Evolutionary conservation across 345 rosid species (phyloP).

Genomic region (Hirschfeldia incana): DNA sequence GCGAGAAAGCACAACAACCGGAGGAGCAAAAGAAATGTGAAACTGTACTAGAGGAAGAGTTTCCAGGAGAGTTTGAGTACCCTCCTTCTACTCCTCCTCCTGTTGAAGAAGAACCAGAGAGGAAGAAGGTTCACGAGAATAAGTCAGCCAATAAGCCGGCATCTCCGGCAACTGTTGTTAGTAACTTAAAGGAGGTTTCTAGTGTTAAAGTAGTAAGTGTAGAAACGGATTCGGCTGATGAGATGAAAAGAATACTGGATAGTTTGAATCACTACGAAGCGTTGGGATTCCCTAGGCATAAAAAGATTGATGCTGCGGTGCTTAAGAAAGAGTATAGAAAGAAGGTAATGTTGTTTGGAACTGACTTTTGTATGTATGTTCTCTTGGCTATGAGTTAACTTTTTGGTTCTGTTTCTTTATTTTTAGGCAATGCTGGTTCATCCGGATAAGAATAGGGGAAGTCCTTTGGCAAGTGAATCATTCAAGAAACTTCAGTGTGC

Average conservation of each 20-base stretch:
- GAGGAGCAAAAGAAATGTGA: conserved; percentile 67
- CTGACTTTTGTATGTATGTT: neutral
- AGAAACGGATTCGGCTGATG: conserved; percentile 63
- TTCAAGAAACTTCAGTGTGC: conserved; percentile 98
- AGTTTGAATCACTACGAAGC: conserved; percentile 83
- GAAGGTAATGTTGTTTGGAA: conserved; percentile 43
- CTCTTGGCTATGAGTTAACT: neutral
- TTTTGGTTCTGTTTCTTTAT: conserved; percentile 2
- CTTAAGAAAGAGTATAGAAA: conserved; percentile 86
- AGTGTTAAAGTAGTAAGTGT: conserved; percentile 49
- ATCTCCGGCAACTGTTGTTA: conserved; percentile 54
- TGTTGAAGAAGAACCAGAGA: conserved; percentile 55
- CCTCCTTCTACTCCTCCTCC: conserved; percentile 48
- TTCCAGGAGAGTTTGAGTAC: conserved; percentile 55
- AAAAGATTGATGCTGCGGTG: conserved; percentile 53
- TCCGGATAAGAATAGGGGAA: conserved; percentile 98
- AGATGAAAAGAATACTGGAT: conserved; percentile 83
- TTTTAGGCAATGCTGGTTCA: conserved; percentile 96
- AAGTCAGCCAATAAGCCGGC: conserved; percentile 47
- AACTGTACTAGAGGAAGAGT: conserved; percentile 64
- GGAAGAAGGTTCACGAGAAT: conserved; percentile 52
- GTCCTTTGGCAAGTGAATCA: conserved; percentile 88
- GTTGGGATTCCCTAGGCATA: conserved; percentile 72
- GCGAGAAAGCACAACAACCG: conserved; percentile 48
- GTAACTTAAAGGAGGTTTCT: conserved; percentile 51